Evolutionary conservation across 1,284 basidiomycete genomes (phyloP).

Genomic region (Cystobasidiaceae sp.): DNA sequence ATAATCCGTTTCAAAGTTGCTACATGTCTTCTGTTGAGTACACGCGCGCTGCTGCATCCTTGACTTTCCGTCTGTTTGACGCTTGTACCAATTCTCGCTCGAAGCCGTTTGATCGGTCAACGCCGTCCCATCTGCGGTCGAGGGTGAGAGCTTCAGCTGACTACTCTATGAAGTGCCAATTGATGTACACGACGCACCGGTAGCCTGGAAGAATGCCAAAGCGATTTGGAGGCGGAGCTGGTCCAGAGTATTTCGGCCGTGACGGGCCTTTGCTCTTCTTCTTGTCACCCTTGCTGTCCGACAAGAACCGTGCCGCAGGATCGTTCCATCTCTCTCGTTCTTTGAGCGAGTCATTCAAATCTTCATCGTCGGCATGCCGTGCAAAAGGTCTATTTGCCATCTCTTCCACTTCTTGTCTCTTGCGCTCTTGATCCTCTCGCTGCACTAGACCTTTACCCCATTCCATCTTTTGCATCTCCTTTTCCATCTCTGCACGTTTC

Average conservation of each 20-base stretch:
- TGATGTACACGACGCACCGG: conserved; percentile 77
- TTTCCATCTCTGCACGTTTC: conserved; percentile 72
- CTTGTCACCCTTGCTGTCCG: conserved; percentile 61
- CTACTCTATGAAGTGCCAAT: too few relatives aligned
- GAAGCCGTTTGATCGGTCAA: conserved; percentile 64
- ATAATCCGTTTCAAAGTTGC: too few relatives aligned
- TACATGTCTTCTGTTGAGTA: conserved; percentile 38
- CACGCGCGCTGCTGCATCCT: conserved; percentile 32
- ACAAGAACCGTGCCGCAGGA: conserved; percentile 86
- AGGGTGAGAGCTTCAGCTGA: background rate
- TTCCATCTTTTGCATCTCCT: conserved; percentile 82
- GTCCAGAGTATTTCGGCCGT: conserved; percentile 78
- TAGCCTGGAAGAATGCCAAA: conserved; percentile 93
- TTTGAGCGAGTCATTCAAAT: conserved; percentile 75
- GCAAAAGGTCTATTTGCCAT: conserved; percentile 65
- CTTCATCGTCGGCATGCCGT: conserved; percentile 72
- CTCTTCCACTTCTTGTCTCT: conserved; percentile 60
- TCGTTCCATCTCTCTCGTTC: conserved; percentile 85
- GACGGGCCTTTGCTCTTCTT: conserved; percentile 21
- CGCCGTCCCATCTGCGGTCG: conserved; percentile 37
- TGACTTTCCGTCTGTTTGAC: conserved; percentile 33
- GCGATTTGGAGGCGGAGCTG: conserved; percentile 84
- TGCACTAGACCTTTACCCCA: conserved; percentile 95
- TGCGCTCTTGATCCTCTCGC: conserved; percentile 66
- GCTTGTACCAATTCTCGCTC: conserved; percentile 25